Evolutionary conservation across 2,329 filamentous ascomycete species (phyloP), one percentile per base, ranked within the genome.

Genomic region (Venturiaceae sp.): DNA sequence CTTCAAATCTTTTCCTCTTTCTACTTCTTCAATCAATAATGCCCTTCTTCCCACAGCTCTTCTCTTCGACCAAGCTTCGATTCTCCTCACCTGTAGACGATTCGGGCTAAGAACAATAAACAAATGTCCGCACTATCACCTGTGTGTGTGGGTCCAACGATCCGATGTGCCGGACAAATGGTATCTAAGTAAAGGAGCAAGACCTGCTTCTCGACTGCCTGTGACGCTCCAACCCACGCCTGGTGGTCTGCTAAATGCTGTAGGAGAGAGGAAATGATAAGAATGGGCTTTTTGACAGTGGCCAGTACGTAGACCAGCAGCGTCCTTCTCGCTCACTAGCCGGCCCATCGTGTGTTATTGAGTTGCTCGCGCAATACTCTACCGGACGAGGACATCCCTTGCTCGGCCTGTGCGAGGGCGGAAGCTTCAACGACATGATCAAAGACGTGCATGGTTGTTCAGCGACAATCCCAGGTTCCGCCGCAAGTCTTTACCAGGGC

Each of bases 331-430:
- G 41, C 36, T 28, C 53, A 55, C 21, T 21, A 30, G 33, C 34
- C 14, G 50, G 50, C 28, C 28, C 50, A 53, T 32, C 11, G 34
- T 28, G 26, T 41, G 26, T 55, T 55, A 44, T 44, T 55, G 34
- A 39, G 13, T 41, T 41, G 4, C 33, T 55, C 34, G 53, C 37
- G 34, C 54, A 46, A 46, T 56, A 30, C 36, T 28, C 33, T n/a
- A 16, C 19, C 3, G 13, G 30, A 30, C 54, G 36, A 56, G 54
- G 54, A 56, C 30, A n/a, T 46, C 54, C 54, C 54, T 50, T 56
- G 54, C 54, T 41, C 36, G 19, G 36, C 3, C 21, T 56, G 54
- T 44, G 54, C 54, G 30, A 41, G 26, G 19, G 2, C 2, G 3
- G 23, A 56, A 26, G 36, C 36, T 39, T 39, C 36, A 39, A 39